Base-by-base conservation (phyloP, 148 eudicot genomes). In the Persicaria tinctoria region DNA sequence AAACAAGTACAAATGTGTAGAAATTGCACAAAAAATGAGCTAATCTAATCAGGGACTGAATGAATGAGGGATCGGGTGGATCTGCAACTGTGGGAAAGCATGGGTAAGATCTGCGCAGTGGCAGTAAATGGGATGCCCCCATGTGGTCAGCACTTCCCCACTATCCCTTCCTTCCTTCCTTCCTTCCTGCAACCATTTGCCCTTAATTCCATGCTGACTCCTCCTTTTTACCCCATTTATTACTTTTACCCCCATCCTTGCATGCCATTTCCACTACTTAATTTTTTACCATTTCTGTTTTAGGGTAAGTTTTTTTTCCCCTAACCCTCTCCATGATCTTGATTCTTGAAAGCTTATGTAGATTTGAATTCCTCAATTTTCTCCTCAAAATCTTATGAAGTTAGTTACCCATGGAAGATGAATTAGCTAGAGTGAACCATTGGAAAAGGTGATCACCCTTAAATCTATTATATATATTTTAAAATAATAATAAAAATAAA, bases 71-170 rank as follows among this genome's bases (percentile, higher is more conserved):
- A 63, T 66, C 18, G 5, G 70, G 70, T 66, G 48, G 27, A 55
- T 55, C 59, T 63, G 46, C 66, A 23, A 32, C 48, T 66, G 70
- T 14, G 14, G 47, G 70, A 66, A 66, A 66, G 18, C 7, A 66
- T 41, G 47, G 41, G 41, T 32, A 32, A 51, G 32, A 20, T 53
- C 47, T 53, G 46, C 38, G 27, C 18, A 53, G 48, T 51, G 23
- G n/a, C 76, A 51, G 45, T 56, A 73, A 73, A 56, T 63, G 73
- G 45, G 73, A n/a, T 54, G 32, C 72, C 66, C 72, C 55, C 74
- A 71, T 46, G 55, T 78, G 70, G n/a, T 44, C 5, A 66, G 47
- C 70, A 66, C 70, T 41, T 32, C 46, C 41, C 70, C 48, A 66
- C 46, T 66, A 38, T 66, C 14, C 70, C 13, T 63, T 27, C 14